Percentiles rank a stretch among this genome's conserved stretches.
These are phyloP conservation scores for Plasmodium vinckei DNA, from an alignment of 169 alveolate species.

Conservation along the genomic window DNA sequence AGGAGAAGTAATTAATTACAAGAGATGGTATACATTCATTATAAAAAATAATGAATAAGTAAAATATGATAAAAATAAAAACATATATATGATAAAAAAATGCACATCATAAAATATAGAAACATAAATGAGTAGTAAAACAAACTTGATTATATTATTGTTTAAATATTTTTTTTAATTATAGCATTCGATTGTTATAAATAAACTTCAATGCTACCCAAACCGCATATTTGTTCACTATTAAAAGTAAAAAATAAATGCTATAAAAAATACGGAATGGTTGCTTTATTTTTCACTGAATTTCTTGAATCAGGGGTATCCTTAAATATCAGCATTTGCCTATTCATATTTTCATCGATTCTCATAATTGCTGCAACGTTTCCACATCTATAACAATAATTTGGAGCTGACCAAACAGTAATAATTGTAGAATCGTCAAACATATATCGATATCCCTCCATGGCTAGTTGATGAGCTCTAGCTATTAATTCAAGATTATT, in stretches of 20 bases:
- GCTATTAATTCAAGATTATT: conserved; percentile 97
- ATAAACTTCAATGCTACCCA: no score
- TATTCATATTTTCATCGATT: conserved; percentile 93
- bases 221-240: no score
- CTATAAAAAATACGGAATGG: conserved; percentile 67
- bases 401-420: conserved; percentile 99
- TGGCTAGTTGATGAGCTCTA: conserved; percentile 99
- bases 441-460: conserved; percentile 99
- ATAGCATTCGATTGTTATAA: no score
- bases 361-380: conserved; percentile 98
- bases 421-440: conserved; percentile 94
- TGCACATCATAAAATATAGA: no score
- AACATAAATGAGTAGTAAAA: no score
- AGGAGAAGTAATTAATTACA: no score
- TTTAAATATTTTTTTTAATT: no score
- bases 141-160: no score
- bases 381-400: conserved; percentile 99
- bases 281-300: conserved; percentile 70
- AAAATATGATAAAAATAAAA: not conserved
- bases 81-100: no score
- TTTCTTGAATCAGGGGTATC: conserved; percentile 71
- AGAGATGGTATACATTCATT: not conserved
- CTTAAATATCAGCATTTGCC: conserved; percentile 69
- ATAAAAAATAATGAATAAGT: not conserved
- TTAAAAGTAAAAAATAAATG: not conserved